Evolutionary conservation across 768 basidiomycete species (phyloP), one percentile per base, ranked within the genome.

Genomic region (Hericium alpestre): DNA sequence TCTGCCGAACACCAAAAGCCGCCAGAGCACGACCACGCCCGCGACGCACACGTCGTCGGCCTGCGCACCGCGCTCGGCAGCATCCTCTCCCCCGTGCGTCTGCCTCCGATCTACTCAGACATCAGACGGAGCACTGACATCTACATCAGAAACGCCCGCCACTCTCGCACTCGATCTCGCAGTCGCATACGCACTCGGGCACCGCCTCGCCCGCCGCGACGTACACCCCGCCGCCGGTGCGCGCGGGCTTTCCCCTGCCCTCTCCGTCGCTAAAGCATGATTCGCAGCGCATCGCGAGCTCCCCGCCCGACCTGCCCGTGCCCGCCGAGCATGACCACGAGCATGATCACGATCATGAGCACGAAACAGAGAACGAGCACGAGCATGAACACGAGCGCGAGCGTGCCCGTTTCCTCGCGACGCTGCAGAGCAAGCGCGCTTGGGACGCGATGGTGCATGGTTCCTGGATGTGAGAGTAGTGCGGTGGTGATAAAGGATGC

Each of bases 391-490:
- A 67, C 37, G 65, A 60, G 22, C 67, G 67, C 10, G 67, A 76
- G 15, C 73, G 74, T 53, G 70, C 76, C 53, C 79, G 75, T 64
- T 79, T 83, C 62, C 65, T 85, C 59, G 73, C 79, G 66, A 79
- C 81, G 51, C 68, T 85, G 57, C 78, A 81, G 66, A 73, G 73
- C 23, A 82, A 84, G 70, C 79, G 79, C 56, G 80, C 81, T 15
- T 85, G 81, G 81, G 83, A 85, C 58, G 82, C 82, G 2, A 69
- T 85, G 57, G 80, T 85, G 47, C 83, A 85, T 64, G 83, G 83
- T 37, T 80, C 80, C 38, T 84, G 81, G 65, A 77, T 82, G n/a
- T 83, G 65, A 75, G 55, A 39, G 46, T 18, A 11, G 12, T 2
- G 8, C 15, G 3, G 13, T 4, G n/a, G 43, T n/a, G 43, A 5